Evolutionary conservation across 495 filamentous ascomycete species (phyloP).

Genomic region (Oidiodendron maius): DNA sequence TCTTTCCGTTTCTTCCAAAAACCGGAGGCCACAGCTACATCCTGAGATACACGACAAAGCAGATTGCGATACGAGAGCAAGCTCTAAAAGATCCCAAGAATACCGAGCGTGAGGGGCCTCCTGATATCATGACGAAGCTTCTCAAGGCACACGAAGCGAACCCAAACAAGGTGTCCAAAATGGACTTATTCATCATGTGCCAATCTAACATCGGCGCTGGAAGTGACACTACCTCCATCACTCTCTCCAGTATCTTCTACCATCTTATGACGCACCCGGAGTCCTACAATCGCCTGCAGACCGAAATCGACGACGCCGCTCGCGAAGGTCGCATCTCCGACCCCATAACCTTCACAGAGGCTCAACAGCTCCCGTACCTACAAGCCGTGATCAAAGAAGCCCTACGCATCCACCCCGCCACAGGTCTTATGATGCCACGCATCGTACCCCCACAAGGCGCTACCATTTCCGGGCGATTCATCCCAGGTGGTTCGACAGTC

Average conservation of each 20-base stretch:
- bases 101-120: slow-evolving; percentile 17
- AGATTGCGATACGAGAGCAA: slow-evolving; percentile 32
- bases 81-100: slow-evolving; percentile 9
- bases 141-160: slow-evolving; percentile 36
- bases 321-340: slow-evolving; percentile 16
- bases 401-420: slow-evolving; percentile 52
- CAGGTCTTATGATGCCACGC: slow-evolving; percentile 47
- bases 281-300: slow-evolving; percentile 31
- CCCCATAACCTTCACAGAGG: slow-evolving; percentile 41
- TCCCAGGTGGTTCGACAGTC: slow-evolving; percentile 47
- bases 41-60: slow-evolving; percentile 35
- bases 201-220: slow-evolving; percentile 49
- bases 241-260: slow-evolving; percentile 44
- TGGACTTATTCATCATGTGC: slow-evolving; percentile 43
- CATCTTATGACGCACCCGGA: slow-evolving; percentile 36
- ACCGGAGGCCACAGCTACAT: slow-evolving; percentile 40
- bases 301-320: slow-evolving; percentile 38
- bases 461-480: slow-evolving; percentile 41
- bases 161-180: slow-evolving; percentile 42
- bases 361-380: slow-evolving; percentile 52
- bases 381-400: slow-evolving; percentile 60
- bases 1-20: slow-evolving; percentile 34
- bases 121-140: slow-evolving; percentile 40
- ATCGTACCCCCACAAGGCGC: slow-evolving; percentile 49
- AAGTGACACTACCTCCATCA: slow-evolving; percentile 50